phyloP scores from a whole-genome alignment of 2,329 filamentous ascomycete species.

The Beauveria pseudobassiana region DNA sequence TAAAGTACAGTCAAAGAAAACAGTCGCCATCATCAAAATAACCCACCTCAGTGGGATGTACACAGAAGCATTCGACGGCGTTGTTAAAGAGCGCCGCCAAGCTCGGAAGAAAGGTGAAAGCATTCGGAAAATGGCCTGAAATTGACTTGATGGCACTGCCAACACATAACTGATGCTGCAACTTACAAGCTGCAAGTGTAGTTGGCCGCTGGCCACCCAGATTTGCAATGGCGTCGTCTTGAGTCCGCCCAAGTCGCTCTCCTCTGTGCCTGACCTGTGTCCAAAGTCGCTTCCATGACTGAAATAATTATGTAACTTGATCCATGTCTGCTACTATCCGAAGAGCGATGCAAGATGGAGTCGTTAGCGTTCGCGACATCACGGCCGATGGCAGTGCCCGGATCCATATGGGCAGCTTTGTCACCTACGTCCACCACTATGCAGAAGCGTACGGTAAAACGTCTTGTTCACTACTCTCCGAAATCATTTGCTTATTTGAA shows the following conservation, averaged over 20 bases:
- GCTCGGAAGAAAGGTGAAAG: conserved; percentile 15
- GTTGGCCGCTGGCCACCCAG: conserved; percentile 1
- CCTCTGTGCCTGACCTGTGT: not conserved
- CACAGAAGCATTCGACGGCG: conserved; percentile 31
- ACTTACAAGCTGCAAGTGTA: not conserved
- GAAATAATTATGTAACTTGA: not conserved
- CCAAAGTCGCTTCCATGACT: not conserved
- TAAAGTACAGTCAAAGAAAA: not conserved
- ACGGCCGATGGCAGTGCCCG: not conserved
- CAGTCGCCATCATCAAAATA: not conserved
- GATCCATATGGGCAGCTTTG: not conserved
- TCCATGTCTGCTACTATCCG: not conserved
- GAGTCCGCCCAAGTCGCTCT: not conserved
- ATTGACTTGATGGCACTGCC: not conserved
- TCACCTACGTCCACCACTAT: not conserved
- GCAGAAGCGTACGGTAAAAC: not conserved
- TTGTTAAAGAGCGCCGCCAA: conserved; percentile 29
- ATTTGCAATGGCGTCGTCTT: not conserved
- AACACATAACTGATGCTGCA: not conserved
- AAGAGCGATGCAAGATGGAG: not conserved
- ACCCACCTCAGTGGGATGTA: conserved; percentile 21
- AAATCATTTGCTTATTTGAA: not conserved
- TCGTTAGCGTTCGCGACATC: not conserved
- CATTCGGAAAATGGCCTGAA: not conserved
- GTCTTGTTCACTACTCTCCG: not conserved